phyloP scores from a whole-genome alignment of 1,284 basidiomycete genomes.

The Cutaneotrichosporon dermatis region DNA sequence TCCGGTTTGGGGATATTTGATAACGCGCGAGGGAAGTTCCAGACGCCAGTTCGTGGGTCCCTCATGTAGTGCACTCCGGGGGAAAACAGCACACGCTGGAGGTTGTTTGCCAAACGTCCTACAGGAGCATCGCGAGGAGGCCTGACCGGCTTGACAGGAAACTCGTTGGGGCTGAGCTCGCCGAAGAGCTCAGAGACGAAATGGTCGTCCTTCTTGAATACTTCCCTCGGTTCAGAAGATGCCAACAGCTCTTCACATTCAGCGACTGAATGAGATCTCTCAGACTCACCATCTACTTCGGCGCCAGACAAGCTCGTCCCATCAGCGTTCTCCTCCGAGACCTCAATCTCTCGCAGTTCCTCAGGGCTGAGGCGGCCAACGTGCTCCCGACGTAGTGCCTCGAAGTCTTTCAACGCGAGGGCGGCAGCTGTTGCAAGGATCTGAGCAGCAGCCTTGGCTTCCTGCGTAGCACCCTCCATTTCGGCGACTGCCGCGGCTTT shows the following conservation, averaged over 20 bases:
- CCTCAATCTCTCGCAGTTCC: background rate
- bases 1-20: constrained; percentile 68
- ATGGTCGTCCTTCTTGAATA: background rate
- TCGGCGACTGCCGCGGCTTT: background rate
- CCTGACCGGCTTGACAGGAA: constrained; percentile 40
- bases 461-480: background rate
- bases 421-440: background rate
- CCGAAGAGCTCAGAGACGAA: background rate
- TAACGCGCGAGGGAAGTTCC: constrained; percentile 74
- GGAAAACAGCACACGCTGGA: constrained; percentile 81
- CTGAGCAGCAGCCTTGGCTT: background rate
- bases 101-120: constrained; percentile 66
- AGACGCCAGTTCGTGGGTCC: constrained; percentile 79
- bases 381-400: background rate
- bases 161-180: constrained; percentile 1
- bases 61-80: constrained; percentile 88
- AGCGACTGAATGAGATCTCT: too few relatives aligned
- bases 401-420: background rate
- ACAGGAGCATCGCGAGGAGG: constrained; percentile 51
- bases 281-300: constrained; percentile 4
- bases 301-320: background rate
- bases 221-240: background rate
- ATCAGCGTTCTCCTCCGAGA: background rate
- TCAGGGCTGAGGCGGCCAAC: background rate
- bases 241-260: too few relatives aligned